A percentile compares a stretch with the other conserved stretches of the same genome.
phyloP scores from a whole-genome alignment of 805 yeast species.

The Blastobotrys mokoenaii region DNA sequence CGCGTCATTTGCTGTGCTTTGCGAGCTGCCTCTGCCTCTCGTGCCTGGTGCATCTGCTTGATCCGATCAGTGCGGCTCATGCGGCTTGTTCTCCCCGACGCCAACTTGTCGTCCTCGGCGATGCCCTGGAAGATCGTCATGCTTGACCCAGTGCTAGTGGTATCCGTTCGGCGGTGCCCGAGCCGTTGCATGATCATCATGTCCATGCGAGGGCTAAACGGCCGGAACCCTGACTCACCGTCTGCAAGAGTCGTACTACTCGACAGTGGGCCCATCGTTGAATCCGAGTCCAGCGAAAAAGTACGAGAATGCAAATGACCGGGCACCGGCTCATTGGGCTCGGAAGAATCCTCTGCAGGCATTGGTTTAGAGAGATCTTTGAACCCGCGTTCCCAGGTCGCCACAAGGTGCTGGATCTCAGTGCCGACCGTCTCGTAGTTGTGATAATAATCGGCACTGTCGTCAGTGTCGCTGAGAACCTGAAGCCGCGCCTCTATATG shows the following conservation, averaged over 20 bases:
- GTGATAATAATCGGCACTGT: slow-evolving; percentile 6
- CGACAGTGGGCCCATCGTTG: not conserved
- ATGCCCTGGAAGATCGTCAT: slow-evolving; percentile 21
- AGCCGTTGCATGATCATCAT: not conserved
- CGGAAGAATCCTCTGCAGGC: slow-evolving; percentile 3
- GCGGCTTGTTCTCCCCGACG: not conserved
- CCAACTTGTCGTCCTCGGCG: slow-evolving; percentile 14
- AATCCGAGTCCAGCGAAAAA: not conserved
- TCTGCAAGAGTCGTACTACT: slow-evolving; percentile 6
- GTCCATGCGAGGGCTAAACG: slow-evolving; percentile 8
- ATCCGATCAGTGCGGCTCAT: slow-evolving; percentile 19
- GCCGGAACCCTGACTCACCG: slow-evolving; percentile 5
- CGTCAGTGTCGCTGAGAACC: slow-evolving; percentile 9
- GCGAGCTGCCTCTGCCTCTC: slow-evolving; percentile 13
- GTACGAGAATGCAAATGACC: not conserved
- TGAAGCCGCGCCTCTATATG: slow-evolving; percentile 19
- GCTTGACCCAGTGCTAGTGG: slow-evolving; percentile 8
- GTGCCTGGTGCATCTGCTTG: slow-evolving; percentile 15
- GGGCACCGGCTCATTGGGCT: not conserved
- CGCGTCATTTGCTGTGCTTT: slow-evolving; percentile 11
- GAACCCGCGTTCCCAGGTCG: slow-evolving; percentile 14
- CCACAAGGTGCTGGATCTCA: slow-evolving; percentile 15
- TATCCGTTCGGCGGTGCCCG: slow-evolving; percentile 5
- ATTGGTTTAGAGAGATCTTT: not conserved
- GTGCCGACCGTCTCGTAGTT: slow-evolving; percentile 16